Evolutionary conservation across 78 protist genomes (phyloP).

Genomic region (Dictyostelium discoideum): DNA sequence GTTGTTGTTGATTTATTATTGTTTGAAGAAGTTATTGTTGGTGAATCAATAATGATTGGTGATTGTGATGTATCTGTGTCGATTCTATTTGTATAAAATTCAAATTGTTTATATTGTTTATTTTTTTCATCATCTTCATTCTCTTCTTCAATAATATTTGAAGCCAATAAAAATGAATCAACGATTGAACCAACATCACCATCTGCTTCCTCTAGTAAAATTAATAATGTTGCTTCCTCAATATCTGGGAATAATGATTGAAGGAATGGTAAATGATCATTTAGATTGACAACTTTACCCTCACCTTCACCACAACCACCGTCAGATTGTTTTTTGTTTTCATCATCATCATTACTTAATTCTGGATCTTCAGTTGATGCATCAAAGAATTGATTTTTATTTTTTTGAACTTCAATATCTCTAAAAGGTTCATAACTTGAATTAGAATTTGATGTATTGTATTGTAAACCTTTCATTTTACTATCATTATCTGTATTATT

Average conservation of each 20-base stretch:
- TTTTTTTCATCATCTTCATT: neutral
- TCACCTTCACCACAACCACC: neutral
- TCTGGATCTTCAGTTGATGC: neutral
- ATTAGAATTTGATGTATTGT: too few relatives aligned
- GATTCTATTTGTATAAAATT: neutral
- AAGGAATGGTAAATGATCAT: conserved; percentile 9
- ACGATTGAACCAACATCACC: conserved; percentile 44
- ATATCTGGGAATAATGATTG: conserved; percentile 40
- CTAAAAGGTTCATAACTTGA: too few relatives aligned
- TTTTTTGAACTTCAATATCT: neutral
- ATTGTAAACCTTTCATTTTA: neutral
- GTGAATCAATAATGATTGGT: neutral
- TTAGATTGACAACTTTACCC: too few relatives aligned
- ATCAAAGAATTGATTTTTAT: neutral
- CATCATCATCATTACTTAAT: neutral
- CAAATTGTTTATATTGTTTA: neutral
- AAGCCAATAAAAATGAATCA: neutral
- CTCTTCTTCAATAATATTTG: neutral
- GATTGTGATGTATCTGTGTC: neutral
- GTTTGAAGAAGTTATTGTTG: neutral
- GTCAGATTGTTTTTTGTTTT: neutral
- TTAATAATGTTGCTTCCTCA: neutral
- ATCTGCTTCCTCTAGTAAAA: conserved; percentile 3
- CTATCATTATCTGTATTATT: neutral
- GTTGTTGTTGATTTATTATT: neutral